Evolutionary conservation across 2,329 filamentous ascomycete species (phyloP), one percentile per base, ranked within the genome.

Genomic region (Aspergillus hiratsukae): DNA sequence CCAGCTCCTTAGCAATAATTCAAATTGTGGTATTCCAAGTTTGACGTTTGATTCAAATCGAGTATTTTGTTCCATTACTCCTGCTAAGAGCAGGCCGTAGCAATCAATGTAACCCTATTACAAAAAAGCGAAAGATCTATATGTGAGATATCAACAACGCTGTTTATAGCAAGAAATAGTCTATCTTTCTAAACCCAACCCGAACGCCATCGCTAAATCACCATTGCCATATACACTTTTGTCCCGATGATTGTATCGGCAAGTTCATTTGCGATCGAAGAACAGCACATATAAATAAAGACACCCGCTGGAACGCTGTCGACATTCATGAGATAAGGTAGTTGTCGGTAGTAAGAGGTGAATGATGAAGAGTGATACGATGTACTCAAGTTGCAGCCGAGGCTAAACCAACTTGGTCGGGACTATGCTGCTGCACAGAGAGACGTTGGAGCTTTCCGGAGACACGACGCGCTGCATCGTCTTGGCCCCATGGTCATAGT

Each of bases 401-500:
- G 6, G 21, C 43, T 46, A 71, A 41, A 63, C 62, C 49, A 65
- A 52, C 50, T 70, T 71, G 53, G 58, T 63, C 31, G 70, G 63
- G 27, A 69, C 60, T 52, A 72, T 60, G 57, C 71, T 75, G 58
- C 63, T 69, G 59, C 63, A 67, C n/a, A 70, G 70, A 49, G 71
- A 74, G 25, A 73, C 70, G 43, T 69, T 67, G 45, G 69, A 67
- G 61, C 69, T 72, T 27, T 69, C 67, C 6, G 69, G 66, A n/a
- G 69, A 67, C 29, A 66, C 62, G 46, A 67, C 64, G 21, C 67
- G 72, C 23, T 62, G 68, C 72, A 75, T 72, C 14, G 66, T 69
- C 40, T 61, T 60, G 45, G 72, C 74, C 52, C 72, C 69, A 37
- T 71, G 57, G 56, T 80, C 78, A 48, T 78, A 69, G 58, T 71